A percentile compares a stretch with the other conserved stretches of the same genome.
phyloP scores from a whole-genome alignment of 345 rosid species.

The Ceriops zippeliana region DNA sequence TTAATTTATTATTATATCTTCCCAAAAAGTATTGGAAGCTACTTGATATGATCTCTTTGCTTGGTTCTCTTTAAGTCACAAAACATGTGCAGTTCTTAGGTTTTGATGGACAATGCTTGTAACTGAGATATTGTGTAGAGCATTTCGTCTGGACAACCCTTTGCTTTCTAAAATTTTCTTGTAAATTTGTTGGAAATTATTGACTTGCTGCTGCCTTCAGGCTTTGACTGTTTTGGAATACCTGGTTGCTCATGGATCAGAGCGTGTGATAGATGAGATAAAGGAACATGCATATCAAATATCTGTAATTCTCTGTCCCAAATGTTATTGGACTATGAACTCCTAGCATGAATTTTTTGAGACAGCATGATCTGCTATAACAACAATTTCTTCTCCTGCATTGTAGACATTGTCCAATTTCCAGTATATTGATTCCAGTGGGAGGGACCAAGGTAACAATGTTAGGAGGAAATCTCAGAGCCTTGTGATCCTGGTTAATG shows the following conservation, averaged over 20 bases:
- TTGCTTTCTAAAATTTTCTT: conserved; percentile 6
- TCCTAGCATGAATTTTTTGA: neutral
- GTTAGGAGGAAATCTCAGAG: conserved; percentile 93
- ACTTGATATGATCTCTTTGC: too few relatives aligned
- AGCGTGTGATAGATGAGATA: conserved; percentile 83
- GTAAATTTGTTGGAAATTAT: conserved; percentile 1
- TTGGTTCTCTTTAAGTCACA: neutral
- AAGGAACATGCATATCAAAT: conserved; percentile 85
- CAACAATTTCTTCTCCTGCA: conserved; percentile 17
- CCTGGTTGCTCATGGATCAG: conserved; percentile 88
- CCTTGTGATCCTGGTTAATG: conserved; percentile 84
- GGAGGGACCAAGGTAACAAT: conserved; percentile 96
- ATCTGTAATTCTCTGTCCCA: conserved; percentile 46
- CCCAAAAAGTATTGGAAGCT: neutral
- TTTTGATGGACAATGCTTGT: neutral
- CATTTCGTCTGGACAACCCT: neutral
- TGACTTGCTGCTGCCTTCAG: conserved; percentile 41
- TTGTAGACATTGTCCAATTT: conserved; percentile 76
- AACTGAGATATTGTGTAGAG: neutral
- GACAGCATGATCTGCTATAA: neutral
- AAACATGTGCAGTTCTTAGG: neutral
- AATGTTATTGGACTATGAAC: conserved; percentile 4
- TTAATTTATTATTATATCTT: neutral
- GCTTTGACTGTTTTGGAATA: conserved; percentile 87
- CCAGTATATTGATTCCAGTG: conserved; percentile 90